A percentile compares a stretch with the other conserved stretches of the same genome.
These are phyloP conservation scores for Syzygium grande DNA, from an alignment of 345 rosid genomes.

Conservation along the genomic window DNA sequence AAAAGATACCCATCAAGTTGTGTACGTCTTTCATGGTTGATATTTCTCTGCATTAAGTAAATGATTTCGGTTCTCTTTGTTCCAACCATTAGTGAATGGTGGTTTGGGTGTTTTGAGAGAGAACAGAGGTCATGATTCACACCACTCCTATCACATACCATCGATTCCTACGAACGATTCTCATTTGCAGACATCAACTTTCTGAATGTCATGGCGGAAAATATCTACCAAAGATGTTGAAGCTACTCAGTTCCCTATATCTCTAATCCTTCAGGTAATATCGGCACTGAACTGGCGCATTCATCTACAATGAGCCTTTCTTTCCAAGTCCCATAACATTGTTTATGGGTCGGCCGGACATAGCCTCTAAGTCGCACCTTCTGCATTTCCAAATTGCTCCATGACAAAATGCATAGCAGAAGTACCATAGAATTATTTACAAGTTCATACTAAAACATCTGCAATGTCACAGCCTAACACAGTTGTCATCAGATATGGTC, in stretches of 20 bases:
- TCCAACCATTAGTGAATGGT: neutral
- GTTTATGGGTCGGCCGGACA: neutral
- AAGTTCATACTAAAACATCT: neutral
- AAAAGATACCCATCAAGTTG: neutral
- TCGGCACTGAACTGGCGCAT: neutral
- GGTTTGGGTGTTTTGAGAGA: neutral
- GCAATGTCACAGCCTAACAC: constrained; percentile 5
- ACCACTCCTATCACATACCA: neutral
- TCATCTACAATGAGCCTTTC: neutral
- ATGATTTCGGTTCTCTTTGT: neutral
- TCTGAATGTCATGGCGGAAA: neutral
- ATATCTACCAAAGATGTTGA: neutral
- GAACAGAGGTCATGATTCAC: neutral
- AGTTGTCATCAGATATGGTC: constrained; percentile 39
- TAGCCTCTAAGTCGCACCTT: neutral
- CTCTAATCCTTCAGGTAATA: neutral
- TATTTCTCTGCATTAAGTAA: neutral
- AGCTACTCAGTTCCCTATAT: neutral
- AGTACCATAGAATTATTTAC: neutral
- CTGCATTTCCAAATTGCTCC: neutral
- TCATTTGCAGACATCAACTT: neutral
- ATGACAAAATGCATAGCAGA: neutral
- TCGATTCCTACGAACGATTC: neutral
- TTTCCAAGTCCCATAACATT: neutral
- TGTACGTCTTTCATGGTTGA: neutral